These are phyloP conservation scores for Xylaria longipes DNA, from an alignment of 495 filamentous ascomycete species.

Conservation along the genomic window DNA sequence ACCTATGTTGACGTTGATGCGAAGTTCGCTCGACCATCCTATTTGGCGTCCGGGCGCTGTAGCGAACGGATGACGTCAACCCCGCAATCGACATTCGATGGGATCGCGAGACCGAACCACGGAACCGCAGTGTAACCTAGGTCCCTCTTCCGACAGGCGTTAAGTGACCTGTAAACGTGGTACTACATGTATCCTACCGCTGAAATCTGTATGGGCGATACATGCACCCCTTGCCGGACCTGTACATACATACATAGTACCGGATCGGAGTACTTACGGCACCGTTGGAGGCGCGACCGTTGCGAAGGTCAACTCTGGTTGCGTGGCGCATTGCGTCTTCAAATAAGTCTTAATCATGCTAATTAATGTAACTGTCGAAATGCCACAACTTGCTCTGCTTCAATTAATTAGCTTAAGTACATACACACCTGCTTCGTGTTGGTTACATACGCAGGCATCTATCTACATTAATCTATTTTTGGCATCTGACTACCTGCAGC, in stretches of 20 bases:
- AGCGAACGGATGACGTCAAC: slow-evolving; percentile 3
- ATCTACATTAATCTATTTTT: neutral
- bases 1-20: slow-evolving; percentile 5
- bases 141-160: neutral
- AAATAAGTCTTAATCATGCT: neutral
- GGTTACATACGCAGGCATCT: neutral
- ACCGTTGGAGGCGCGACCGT: neutral
- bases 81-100: neutral
- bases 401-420: neutral
- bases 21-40: neutral
- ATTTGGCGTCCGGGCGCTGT: neutral
- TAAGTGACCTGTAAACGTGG: neutral
- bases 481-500: neutral
- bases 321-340: slow-evolving; percentile 8
- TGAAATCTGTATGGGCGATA: neutral
- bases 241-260: neutral
- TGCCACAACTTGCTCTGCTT: neutral
- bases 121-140: slow-evolving; percentile 10
- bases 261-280: neutral
- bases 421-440: neutral
- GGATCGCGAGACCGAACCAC: neutral
- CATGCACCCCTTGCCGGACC: neutral
- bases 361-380: neutral
- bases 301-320: neutral
- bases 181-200: neutral